Base-by-base conservation (phyloP, 179 eudicot species). In the Silene coronaria region DNA sequence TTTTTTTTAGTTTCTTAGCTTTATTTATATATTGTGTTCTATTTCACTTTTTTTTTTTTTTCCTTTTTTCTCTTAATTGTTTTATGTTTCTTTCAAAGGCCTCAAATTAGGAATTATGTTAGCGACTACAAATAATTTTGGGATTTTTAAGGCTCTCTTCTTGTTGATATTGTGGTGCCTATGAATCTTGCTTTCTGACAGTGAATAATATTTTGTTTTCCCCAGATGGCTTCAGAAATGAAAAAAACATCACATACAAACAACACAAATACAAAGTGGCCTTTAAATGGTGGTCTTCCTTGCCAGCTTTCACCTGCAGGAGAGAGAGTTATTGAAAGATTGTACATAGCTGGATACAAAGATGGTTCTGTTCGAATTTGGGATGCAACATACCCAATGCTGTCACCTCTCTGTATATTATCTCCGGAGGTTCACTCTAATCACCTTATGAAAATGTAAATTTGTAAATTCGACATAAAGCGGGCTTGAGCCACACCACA, bases 311-410 rank as follows among this genome's bases (percentile, higher is more conserved):
- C 85, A 14, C 73, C 78, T 27, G 75, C 80, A 19, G 85, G 85
- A 78, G 85, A 81, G 78, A 79, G 77, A 71, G 71, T 61, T 80
- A 80, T 85, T 72, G 82, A 84, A 80, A 88, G 88, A 79, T 62
- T 93, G 58, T 93, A 87, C 82, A 80, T 93, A 75, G 92, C 97
- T 70, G 97, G 98, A 76, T 91, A 88, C 84, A 85, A 84, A 77
- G 93, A 93, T 82, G 97, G 98, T 81, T 87, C 89, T 23, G 86
- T 89, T 75, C 82, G 85, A 66, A 79, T 91, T 63, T 93, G 97
- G 95, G 91, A 93, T 80, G 95, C 96, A 81, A 93, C 96, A 69
- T 83, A 85, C 81, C 97, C 98, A 68, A 87, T 84, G 74, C 74
- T 89, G 55, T 80, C 85, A 62, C 90, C 82, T 65, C 83, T 93